Conservation (phyloP, 208 protist species). For the Leishmania tarentolae region DNA sequence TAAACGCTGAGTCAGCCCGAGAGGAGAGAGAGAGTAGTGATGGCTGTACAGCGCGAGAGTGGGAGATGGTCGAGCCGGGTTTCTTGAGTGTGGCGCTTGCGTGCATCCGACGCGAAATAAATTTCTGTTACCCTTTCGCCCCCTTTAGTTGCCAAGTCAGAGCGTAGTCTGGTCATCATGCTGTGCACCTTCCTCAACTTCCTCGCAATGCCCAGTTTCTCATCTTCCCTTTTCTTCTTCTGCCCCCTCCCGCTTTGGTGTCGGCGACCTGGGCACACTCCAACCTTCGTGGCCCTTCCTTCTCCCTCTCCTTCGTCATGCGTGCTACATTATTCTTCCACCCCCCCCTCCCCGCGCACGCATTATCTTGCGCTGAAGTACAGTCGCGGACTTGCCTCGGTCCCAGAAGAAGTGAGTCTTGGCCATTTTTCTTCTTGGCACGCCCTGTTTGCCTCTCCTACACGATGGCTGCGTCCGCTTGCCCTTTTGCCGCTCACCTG, state of each 20-base stretch:
- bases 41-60: no score
- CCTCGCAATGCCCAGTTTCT: background rate
- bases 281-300: background rate
- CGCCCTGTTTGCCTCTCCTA: background rate
- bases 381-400: background rate
- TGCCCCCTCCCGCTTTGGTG: background rate
- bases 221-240: background rate
- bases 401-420: background rate
- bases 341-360: background rate
- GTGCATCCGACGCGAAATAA: background rate
- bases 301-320: background rate
- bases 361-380: background rate
- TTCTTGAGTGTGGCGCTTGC: background rate
- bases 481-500: background rate
- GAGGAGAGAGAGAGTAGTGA: no score
- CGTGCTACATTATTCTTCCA: background rate
- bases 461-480: background rate
- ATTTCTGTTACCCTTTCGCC: background rate
- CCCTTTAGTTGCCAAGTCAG: background rate
- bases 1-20: background rate
- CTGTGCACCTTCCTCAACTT: background rate
- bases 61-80: background rate
- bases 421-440: background rate
- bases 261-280: background rate
- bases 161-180: background rate